Percentiles rank a stretch among this genome's conserved stretches.
These are phyloP conservation scores for Fistulifera solaris DNA, from an alignment of 108 stramenopile species.

Conservation along the genomic window DNA sequence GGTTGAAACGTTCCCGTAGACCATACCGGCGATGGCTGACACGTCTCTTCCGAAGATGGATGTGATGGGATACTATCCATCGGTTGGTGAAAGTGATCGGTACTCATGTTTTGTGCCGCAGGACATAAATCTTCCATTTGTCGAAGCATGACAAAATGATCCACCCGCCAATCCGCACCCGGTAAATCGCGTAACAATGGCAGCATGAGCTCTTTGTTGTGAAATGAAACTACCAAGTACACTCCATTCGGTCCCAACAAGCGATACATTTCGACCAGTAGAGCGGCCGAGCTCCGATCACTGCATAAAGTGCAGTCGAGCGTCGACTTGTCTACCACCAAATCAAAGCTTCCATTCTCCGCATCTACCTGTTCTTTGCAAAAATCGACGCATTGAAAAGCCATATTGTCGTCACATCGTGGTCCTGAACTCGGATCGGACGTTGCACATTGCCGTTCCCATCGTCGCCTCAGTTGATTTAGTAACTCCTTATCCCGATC, in stretches of 20 bases:
- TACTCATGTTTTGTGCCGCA: not conserved
- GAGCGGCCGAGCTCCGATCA: constrained; percentile 40
- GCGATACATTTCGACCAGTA: constrained; percentile 56
- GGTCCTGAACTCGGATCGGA: not conserved
- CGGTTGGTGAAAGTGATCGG: not conserved
- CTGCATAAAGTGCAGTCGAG: constrained; percentile 75
- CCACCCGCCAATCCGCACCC: constrained; percentile 56
- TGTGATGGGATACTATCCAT: not conserved
- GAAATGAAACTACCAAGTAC: constrained; percentile 68
- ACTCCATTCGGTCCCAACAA: constrained; percentile 42
- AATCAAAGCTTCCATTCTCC: constrained; percentile 27
- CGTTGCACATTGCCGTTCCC: constrained; percentile 21
- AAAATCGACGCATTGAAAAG: constrained; percentile 26
- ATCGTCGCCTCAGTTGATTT: constrained; percentile 46
- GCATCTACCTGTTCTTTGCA: not conserved
- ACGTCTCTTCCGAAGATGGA: not conserved
- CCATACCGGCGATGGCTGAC: constrained; percentile 23
- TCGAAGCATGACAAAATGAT: constrained; percentile 41
- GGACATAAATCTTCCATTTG: constrained; percentile 39
- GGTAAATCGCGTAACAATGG: constrained; percentile 50
- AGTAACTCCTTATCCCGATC: constrained; percentile 54
- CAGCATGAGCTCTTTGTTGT: constrained; percentile 45
- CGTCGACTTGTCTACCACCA: constrained; percentile 76
- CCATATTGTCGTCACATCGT: constrained; percentile 8
- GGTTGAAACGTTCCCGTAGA: constrained; percentile 28